Base-by-base conservation (phyloP, 441 rosid species). In the Populus trichocarpa region DNA sequence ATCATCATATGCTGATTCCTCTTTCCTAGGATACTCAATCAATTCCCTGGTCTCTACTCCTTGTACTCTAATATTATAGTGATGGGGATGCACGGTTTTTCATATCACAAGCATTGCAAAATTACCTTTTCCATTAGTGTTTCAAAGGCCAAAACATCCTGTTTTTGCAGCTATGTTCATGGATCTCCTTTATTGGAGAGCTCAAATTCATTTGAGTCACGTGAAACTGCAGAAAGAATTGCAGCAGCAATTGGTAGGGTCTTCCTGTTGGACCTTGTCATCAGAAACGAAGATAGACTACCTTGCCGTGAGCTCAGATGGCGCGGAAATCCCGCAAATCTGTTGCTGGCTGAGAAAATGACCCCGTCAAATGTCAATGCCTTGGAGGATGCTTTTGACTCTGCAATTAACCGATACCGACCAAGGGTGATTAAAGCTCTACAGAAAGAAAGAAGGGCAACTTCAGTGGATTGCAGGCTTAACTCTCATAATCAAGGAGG, bases 241-340 rank as follows among this genome's bases (percentile, higher is more conserved):
- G 99, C 95, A 50, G 89, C 96, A 77, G 95, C 92, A 53, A 86
- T 97, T 76, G 99, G 99, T 50, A 91, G 97, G 88, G 87, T 95
- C 82, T 86, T 97, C 83, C 81, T 97, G 87, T 78, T 97, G 89
- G 99, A 97, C 87, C 97, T 97, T 83, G 91, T 97, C 74, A 93
- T 95, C 79, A 89, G 99, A 86, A 97, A 97, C 75, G 99, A 97
- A 85, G 99, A 97, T 85, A 89, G 99, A 74, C 87, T 97, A 76
- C 97, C 97, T 80, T 97, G 98, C 83, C 99, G 91, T 75, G 89
- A 95, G 76, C 92, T 97, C 73, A 85, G 97, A 80, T 97, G 99
- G 99, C 98, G 99, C 67, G 99, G 99, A 70, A 97, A 97, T 92
- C 88, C 98, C 14, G 94, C 98, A 79, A 97, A 97, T 87, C 83